Evolutionary conservation across 2,329 filamentous ascomycete genomes (phyloP).

Genomic region (Dothistroma septosporum): DNA sequence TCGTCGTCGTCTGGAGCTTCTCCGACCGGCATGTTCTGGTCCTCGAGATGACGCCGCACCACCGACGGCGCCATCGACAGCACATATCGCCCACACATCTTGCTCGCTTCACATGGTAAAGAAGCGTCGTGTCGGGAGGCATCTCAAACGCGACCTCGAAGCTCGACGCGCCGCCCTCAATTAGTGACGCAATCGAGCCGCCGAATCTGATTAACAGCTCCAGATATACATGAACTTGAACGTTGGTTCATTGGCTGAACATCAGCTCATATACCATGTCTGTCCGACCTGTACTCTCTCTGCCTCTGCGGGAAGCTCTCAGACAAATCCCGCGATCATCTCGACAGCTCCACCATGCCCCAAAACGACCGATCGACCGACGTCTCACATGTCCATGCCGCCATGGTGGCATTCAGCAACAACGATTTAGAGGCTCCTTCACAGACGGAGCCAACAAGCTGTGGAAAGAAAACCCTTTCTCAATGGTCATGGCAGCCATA

Average conservation of each 20-base stretch:
- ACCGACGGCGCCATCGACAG: conserved; percentile 62
- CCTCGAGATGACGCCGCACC: conserved; percentile 67
- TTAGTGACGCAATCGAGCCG: background rate
- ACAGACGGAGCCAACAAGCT: conserved; percentile 32
- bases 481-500: conserved; percentile 34
- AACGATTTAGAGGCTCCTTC: conserved; percentile 24
- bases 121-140: background rate
- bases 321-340: conserved; percentile 8
- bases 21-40: conserved; percentile 61
- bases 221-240: conserved; percentile 4
- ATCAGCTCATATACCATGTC: conserved; percentile 33
- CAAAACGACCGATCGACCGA: conserved; percentile 7
- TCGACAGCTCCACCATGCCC: conserved; percentile 19
- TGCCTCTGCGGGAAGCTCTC: conserved; percentile 21
- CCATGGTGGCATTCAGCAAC: conserved; percentile 14
- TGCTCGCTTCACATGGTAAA: background rate
- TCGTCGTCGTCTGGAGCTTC: conserved; percentile 74
- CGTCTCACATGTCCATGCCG: conserved; percentile 8
- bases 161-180: conserved; percentile 2
- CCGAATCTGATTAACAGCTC: background rate
- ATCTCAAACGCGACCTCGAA: background rate
- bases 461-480: conserved; percentile 38
- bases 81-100: conserved; percentile 67
- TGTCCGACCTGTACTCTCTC: conserved; percentile 28
- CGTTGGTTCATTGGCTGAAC: background rate